Evolutionary conservation across 208 protist species (phyloP), one percentile per base, ranked within the genome.

Genomic region (Acanthamoeba royreba): DNA sequence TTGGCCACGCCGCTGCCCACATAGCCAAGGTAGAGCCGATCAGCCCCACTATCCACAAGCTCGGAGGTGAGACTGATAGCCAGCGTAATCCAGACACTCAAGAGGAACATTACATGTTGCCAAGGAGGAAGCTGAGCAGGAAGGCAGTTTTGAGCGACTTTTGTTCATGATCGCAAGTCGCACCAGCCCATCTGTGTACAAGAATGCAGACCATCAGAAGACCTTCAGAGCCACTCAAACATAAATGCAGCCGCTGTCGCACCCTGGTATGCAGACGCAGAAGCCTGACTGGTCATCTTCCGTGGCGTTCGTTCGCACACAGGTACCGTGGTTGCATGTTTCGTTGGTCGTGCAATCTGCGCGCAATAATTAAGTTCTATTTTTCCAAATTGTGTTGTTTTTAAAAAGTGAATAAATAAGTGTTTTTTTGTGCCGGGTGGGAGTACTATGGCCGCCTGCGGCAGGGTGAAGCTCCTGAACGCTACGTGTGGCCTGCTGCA

Each of bases 141-240:
- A 89, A 89, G n/a, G 81, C 81, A 19, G 49, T 89, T 35, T 89
- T 89, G 46, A 69, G 46, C 19, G 81, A 89, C 53, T 89, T 89
- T 19, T 89, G 81, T 52, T 89, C 49, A 15, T 89, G 38, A 13
- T 61, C 28, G 38, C 81, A 89, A 0, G 72, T 52, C 42, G 46
- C 72, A 4, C 72, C 72, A 38, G 52, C 52, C 72, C 72, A 83
- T 9, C 72, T 83, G 43, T 0, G 3, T 38, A 25, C n/a, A 25
- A 7, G 33, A 25, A 47, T 11, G 19, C 0, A 77, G 22, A 77
- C 15, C 63, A 77, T n/a, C 35, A 77, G 38, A 11, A 15, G 45
- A 40, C 11, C n/a, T n/a, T n/a, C n/a, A n/a, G n/a, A n/a, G n/a
- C n/a, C n/a, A n/a, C n/a, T 1, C 2, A 28, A n/a, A n/a, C 11